These are phyloP conservation scores for Rhinocladiella mackenziei DNA, from an alignment of 2,329 filamentous ascomycete genomes.

Conservation along the genomic window DNA sequence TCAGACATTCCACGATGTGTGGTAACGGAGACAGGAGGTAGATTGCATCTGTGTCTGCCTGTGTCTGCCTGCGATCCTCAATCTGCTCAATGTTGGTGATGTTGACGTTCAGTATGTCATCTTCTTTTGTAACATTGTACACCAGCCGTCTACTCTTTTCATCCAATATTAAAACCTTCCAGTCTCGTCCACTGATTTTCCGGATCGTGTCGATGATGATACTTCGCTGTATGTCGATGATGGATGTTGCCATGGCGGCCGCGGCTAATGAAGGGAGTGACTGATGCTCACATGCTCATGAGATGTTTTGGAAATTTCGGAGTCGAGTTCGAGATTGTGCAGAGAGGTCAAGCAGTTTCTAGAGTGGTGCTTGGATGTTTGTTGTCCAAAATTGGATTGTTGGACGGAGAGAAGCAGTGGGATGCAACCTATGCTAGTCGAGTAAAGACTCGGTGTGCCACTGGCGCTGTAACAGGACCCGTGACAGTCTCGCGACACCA, in stretches of 20 bases:
- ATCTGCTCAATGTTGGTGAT: conserved; percentile 96
- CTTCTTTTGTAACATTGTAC: conserved; percentile 86
- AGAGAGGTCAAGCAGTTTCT: background rate
- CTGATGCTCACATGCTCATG: conserved; percentile 16
- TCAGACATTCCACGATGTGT: conserved; percentile 87
- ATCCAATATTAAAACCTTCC: conserved; percentile 95
- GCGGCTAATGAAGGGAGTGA: conserved; percentile 1
- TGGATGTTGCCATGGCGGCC: conserved; percentile 72
- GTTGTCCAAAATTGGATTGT: too few species aligned
- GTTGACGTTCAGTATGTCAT: conserved; percentile 95
- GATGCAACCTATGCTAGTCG: too few species aligned
- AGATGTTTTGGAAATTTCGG: too few species aligned
- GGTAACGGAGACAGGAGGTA: conserved; percentile 83
- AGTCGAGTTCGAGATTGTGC: too few species aligned
- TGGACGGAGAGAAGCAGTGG: too few species aligned
- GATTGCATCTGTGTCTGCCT: conserved; percentile 88
- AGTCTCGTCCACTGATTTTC: conserved; percentile 48
- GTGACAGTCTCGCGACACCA: too few species aligned
- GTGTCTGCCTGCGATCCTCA: conserved; percentile 75
- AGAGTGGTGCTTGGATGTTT: too few species aligned
- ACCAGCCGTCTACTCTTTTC: conserved; percentile 77
- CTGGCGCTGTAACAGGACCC: too few species aligned
- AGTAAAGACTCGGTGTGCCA: too few species aligned
- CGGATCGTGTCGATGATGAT: conserved; percentile 28
- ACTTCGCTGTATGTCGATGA: conserved; percentile 74